A percentile compares a stretch with the other conserved stretches of the same genome.
Evolutionary conservation across 139 green algal genomes (phyloP).

Genomic region (Zygnema cylindricum): DNA sequence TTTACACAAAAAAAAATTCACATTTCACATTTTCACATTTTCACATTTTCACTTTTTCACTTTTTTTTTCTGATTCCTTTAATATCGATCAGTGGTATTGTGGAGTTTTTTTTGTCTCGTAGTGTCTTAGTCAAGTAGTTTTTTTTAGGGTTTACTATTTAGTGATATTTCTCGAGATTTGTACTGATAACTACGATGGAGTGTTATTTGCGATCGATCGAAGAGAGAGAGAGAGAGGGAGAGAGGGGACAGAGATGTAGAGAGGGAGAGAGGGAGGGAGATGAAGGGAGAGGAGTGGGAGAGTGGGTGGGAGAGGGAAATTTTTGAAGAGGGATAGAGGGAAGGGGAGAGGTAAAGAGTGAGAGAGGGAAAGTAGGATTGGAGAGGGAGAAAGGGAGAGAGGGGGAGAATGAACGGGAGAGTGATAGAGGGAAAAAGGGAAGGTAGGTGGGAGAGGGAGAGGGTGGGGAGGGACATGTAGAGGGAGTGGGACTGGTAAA

Average conservation of each 20-base stretch:
- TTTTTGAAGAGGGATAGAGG: not conserved
- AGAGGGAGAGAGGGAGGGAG: not conserved
- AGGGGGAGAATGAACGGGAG: not conserved
- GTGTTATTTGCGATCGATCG: not conserved
- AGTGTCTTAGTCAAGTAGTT: not conserved
- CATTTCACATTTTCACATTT: no score
- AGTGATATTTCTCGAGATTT: no score
- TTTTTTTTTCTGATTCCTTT: no score
- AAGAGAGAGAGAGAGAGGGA: not conserved
- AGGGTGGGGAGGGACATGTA: not conserved
- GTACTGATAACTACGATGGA: not conserved
- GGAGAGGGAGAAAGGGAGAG: not conserved
- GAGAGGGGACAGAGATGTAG: not conserved
- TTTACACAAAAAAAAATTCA: no score
- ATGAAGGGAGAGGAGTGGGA: not conserved
- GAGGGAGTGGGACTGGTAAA: not conserved
- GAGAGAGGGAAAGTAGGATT: not conserved
- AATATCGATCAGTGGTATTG: no score
- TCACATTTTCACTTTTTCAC: no score
- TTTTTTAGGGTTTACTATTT: not conserved
- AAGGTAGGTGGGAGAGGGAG: not conserved
- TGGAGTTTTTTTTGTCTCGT: conserved; percentile 31
- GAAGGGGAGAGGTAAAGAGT: not conserved
- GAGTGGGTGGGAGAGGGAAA: not conserved
- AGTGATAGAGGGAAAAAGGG: not conserved